Conservation (phyloP, 768 basidiomycete genomes). For the Pleurotus eryngii region DNA sequence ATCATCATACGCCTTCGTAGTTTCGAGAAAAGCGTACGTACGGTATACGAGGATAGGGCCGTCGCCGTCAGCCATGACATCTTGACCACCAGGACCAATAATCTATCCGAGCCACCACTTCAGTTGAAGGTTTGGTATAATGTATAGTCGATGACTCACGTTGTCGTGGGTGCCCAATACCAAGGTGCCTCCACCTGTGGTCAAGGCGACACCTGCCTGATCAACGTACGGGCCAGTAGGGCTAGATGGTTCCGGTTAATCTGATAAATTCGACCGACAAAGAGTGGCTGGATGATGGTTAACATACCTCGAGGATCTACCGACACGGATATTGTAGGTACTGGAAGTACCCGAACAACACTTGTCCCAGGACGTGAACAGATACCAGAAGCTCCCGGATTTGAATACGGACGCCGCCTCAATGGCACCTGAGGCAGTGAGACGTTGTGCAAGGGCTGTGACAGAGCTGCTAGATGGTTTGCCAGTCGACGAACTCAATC, state of each 20-base stretch:
- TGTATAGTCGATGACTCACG: slow-evolving; percentile 22
- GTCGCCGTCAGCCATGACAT: slow-evolving; percentile 28
- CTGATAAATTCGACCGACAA: no score
- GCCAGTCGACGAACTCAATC: slow-evolving; percentile 38
- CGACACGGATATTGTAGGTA: slow-evolving; percentile 61
- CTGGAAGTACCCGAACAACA: slow-evolving; percentile 49
- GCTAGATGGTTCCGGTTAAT: slow-evolving; percentile 18
- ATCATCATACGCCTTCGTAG: neutral
- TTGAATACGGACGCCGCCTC: slow-evolving; percentile 49
- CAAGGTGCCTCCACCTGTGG: slow-evolving; percentile 49
- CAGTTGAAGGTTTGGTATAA: neutral
- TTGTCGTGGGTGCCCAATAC: slow-evolving; percentile 42
- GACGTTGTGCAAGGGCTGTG: slow-evolving; percentile 43
- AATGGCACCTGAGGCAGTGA: slow-evolving; percentile 40
- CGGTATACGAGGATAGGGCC: slow-evolving; percentile 26
- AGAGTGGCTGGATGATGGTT: neutral
- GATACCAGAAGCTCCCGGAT: slow-evolving; percentile 43
- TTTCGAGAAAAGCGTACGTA: slow-evolving; percentile 10
- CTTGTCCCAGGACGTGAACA: slow-evolving; percentile 54
- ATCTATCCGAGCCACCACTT: slow-evolving; percentile 27
- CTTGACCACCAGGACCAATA: slow-evolving; percentile 54
- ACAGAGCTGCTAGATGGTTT: slow-evolving; percentile 34
- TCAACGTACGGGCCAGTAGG: slow-evolving; percentile 46
- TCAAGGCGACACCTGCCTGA: slow-evolving; percentile 38
- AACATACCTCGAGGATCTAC: slow-evolving; percentile 40